Evolutionary conservation across 2,329 filamentous ascomycete genomes (phyloP), one percentile per base, ranked within the genome.

Genomic region (Macrophomina pseudophaseolina): DNA sequence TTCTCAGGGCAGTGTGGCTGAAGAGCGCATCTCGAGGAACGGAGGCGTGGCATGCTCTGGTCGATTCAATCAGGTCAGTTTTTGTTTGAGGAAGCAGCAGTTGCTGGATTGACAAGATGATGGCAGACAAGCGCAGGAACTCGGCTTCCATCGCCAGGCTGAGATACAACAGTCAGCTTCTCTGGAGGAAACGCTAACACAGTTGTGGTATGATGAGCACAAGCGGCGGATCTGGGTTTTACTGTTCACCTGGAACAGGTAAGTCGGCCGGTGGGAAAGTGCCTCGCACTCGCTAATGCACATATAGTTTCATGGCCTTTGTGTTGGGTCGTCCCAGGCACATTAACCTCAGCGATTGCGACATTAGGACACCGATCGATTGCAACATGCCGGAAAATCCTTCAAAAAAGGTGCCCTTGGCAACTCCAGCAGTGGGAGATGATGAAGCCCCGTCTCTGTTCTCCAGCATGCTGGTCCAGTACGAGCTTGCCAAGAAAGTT

Each of bases 171-270:
- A 60, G 30, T 60, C 40, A n/a, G 14, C 40, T 16, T 60, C 28
- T 33, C 42, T 60, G 4, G 56, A 60, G 16, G 56, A 48, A 14
- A 60, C 56, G 1, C 18, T 60, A 14, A 33, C n/a, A n/a, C 56
- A 60, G 32, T n/a, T 60, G 7, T 60, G 40, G 56, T 48, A 33
- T 16, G 56, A 60, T 11, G 56, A 60, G 42, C 56, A 60, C 16
- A 60, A 60, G 18, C 28, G 56, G 48, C 40, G 56, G 16, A 46
- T 60, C 30, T 60, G 56, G 56, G 28, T 60, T n/a, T 4, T 60
- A n/a, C 16, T 60, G 18, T 60, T 60, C 56, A n/a, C 18, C 12
- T 60, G 56, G 56, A 35, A 60, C 56, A 48, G 56, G 56, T 60
- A n/a, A 46, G 56, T 35, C 33, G 12, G 9, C 12, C 16, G 16